Base-by-base conservation (phyloP, 1,284 basidiomycete genomes). In the Pascua sp. region DNA sequence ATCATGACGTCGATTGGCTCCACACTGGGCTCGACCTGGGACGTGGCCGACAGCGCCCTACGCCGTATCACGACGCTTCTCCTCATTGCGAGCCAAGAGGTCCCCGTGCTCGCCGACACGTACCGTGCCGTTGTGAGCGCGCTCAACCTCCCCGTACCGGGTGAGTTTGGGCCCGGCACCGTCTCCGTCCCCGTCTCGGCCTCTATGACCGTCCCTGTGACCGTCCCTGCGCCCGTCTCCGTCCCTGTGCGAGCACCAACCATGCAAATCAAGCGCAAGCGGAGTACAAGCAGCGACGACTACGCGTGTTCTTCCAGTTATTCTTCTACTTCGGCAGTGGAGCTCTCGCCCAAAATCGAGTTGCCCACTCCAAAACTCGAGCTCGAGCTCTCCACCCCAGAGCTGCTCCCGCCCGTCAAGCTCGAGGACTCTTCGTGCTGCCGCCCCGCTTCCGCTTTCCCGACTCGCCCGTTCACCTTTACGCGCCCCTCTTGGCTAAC, bases 31-130 rank as follows among this genome's bases (percentile, higher is more conserved):
- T 49, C 9, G 5, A 7, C 12, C 11, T 73, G 71, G 67, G 71
- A 73, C 51, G 59, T 71, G 15, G 63, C 67, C 4, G 63, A 61
- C 5, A 55, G 57, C 11, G 66, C 69, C 2, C 61, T 73, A 24
- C 62, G 67, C 16, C 63, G 68, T 1, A 64, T 67, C n/a, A 59
- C 62, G 5, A 62, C 57, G 11, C 49, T 56, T n/a, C 48, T 62
- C 8, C 51, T 61, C 12, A 58, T 59, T 7, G 61, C 60, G 0
- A 60, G 54, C 16, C 57, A 55, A 17, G 64, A 68, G 36, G 40
- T 61, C 18, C 53, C 57, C 3, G 53, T 55, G 40, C 49, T 62
- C 0, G 42, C 41, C 18, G 53, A 56, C 40, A 45, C 59, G 15
- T 66, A 67, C 43, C 39, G 18, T 5, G 39, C 51, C 8, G 59